Evolutionary conservation across 441 rosid genomes (phyloP).

Genomic region (Populus tomentosa): DNA sequence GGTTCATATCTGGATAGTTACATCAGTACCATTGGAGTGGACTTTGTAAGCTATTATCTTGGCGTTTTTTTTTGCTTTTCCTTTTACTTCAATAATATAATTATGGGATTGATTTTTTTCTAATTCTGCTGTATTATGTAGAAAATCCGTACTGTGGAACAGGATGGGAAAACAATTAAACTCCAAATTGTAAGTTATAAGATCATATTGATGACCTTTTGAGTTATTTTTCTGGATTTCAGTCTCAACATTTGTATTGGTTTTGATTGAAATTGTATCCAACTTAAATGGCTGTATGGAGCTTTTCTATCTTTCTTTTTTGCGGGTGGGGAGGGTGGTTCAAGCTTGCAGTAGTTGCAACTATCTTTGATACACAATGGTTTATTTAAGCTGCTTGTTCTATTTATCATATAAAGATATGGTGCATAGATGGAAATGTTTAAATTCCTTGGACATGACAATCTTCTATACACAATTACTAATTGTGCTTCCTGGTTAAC

Average conservation of each 20-base stretch:
- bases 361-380: not conserved
- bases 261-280: not conserved
- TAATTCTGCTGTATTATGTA: conserved; percentile 20
- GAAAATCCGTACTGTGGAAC: conserved; percentile 99
- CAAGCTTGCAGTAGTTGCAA: not conserved
- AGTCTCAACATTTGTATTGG: not conserved
- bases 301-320: not conserved
- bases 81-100: not conserved
- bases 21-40: conserved; percentile 96
- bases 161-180: conserved; percentile 92
- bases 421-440: not conserved
- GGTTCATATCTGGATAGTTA: conserved; percentile 95
- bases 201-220: not conserved
- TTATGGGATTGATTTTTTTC: not conserved
- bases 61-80: not conserved
- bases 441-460: not conserved
- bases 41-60: conserved; percentile 59
- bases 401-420: not conserved
- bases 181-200: conserved; percentile 75
- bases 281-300: not conserved
- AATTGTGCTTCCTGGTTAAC: conserved; percentile 4
- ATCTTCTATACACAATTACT: not conserved
- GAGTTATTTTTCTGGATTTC: not conserved
- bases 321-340: not conserved
- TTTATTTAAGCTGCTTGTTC: not conserved